Evolutionary conservation across 2,329 filamentous ascomycete genomes (phyloP), one percentile per base, ranked within the genome.

Genomic region (Penicillium sp.): DNA sequence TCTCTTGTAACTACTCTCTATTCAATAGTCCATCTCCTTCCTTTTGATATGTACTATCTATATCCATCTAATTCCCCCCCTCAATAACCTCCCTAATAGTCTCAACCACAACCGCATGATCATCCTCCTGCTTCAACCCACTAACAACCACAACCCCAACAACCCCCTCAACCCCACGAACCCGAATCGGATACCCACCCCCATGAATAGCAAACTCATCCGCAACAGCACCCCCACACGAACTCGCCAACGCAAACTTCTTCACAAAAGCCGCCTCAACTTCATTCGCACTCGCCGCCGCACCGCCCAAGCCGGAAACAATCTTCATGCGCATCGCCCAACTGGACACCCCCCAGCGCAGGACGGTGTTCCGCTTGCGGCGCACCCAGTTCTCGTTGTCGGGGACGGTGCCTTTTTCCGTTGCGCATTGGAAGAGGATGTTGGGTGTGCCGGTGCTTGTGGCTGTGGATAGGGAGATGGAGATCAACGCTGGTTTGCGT

Each of bases 141-240:
- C 88, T 90, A 1, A 94, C 89, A 19, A 93, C 87, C 26, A 93
- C 87, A 0, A 92, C 88, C 0, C 86, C 91, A 9, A 93, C 88
- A 3, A 92, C 79, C 0, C 91, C 91, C 78, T 93, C 91, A 1
- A 93, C 89, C 0, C 89, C 89, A 57, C 80, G 80, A 7, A 94
- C 91, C 8, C 87, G 83, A 35, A 94, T 84, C 0, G 91, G 91
- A 65, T 91, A 87, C 0, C 84, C 91, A 24, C 91, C 91, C 0
- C 91, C 91, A 75, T 93, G 90, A 64, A 93, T 90, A 0, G 91
- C 91, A 80, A 91, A 94, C 35, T 85, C 81, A 58, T 83, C 82
- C 2, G 83, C 84, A 22, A 72, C 70, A 9, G 68, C 69, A 2
- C 74, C 73, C 17, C 82, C 81, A 54, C 83, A 84, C 44, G 80